Conservation (phyloP, 345 rosid genomes). For the Erysimum cheiranthoides region DNA sequence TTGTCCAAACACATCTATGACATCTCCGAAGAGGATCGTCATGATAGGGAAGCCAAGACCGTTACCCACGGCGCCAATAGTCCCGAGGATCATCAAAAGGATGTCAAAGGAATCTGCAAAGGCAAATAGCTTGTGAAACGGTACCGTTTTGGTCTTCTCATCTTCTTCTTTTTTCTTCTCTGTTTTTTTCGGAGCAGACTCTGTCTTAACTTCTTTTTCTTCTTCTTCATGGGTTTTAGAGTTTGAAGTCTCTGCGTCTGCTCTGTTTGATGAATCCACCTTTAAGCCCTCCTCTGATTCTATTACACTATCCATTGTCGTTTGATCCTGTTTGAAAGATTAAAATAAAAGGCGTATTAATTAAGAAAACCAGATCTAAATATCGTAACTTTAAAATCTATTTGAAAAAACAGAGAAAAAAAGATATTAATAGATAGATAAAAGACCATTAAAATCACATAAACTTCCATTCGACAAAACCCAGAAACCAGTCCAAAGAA, state of each 20-base stretch:
- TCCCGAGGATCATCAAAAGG: constrained; percentile 63
- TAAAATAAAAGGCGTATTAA: not conserved
- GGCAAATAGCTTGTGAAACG: constrained; percentile 62
- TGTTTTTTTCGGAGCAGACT: constrained; percentile 1
- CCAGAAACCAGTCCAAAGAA: constrained; percentile 1
- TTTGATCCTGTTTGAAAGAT: not conserved
- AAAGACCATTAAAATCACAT: not conserved
- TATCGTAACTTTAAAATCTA: not conserved
- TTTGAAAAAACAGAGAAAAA: not conserved
- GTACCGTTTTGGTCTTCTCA: constrained; percentile 42
- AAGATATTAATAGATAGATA: not conserved
- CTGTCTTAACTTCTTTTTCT: constrained; percentile 20
- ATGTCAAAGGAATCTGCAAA: constrained; percentile 65
- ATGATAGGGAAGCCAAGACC: constrained; percentile 71
- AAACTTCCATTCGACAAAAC: not conserved
- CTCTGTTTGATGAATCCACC: constrained; percentile 24
- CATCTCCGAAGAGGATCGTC: constrained; percentile 62
- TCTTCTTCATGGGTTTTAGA: constrained; percentile 21
- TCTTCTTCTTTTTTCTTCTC: constrained; percentile 33
- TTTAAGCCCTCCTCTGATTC: constrained; percentile 20
- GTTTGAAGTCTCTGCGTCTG: constrained; percentile 29
- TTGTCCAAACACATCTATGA: constrained; percentile 56
- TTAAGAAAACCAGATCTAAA: constrained; percentile 1
- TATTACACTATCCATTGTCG: constrained; percentile 20
- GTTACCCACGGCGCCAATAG: constrained; percentile 61